phyloP scores from a whole-genome alignment of 1,284 basidiomycete genomes.

The Trichosporon sp. region DNA sequence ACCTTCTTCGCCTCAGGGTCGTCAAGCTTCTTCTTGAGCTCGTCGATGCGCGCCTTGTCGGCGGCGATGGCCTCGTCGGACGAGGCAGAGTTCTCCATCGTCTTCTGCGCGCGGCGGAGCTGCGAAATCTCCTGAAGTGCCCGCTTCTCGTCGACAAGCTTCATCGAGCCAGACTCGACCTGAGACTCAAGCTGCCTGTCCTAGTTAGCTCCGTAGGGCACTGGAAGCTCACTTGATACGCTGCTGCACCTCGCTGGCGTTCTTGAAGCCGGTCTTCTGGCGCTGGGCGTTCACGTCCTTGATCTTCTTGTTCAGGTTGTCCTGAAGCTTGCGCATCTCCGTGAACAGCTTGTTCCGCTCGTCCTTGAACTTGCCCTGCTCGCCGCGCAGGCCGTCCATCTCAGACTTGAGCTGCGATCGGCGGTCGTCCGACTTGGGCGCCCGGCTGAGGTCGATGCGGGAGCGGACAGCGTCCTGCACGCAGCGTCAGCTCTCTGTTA shows the following conservation, averaged over 20 bases:
- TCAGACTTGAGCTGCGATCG: slow-evolving; percentile 72
- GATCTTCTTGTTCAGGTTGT: slow-evolving; percentile 78
- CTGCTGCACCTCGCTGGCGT: slow-evolving; percentile 78
- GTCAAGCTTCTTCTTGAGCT: slow-evolving; percentile 76
- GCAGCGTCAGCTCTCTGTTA: neutral
- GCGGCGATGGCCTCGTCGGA: slow-evolving; percentile 77
- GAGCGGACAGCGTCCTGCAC: slow-evolving; percentile 68
- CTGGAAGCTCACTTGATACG: slow-evolving; percentile 65
- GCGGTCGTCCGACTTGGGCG: slow-evolving; percentile 56
- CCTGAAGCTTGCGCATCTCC: slow-evolving; percentile 77
- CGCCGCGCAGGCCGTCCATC: slow-evolving; percentile 70
- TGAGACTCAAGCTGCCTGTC: slow-evolving; percentile 63
- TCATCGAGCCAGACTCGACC: slow-evolving; percentile 87
- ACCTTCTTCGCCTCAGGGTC: slow-evolving; percentile 84
- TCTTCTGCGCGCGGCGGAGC: slow-evolving; percentile 64
- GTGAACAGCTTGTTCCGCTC: slow-evolving; percentile 70
- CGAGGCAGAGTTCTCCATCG: slow-evolving; percentile 78
- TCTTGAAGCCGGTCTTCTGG: slow-evolving; percentile 78
- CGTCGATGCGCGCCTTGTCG: slow-evolving; percentile 71
- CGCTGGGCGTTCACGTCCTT: slow-evolving; percentile 83
- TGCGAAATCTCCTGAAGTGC: slow-evolving; percentile 82
- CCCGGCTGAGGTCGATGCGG: slow-evolving; percentile 64
- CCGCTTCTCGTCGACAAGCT: slow-evolving; percentile 93
- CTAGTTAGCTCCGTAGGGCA: neutral
- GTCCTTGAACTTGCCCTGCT: slow-evolving; percentile 75